Evolutionary conservation across 305 asterid species (phyloP).

Genomic region (Ajuga reptans): DNA sequence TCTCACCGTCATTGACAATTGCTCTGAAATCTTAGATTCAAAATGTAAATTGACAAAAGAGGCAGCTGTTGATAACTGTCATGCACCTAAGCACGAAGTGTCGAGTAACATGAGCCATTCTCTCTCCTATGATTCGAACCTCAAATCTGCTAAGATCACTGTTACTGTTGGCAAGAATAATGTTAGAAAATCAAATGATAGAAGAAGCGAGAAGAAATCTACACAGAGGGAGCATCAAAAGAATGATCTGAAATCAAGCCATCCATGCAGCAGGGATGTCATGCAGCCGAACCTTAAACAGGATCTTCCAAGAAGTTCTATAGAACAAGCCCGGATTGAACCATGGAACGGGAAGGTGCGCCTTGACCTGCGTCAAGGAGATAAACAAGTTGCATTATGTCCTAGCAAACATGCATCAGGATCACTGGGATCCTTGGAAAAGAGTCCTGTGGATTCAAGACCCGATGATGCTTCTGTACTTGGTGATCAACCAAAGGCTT

Average conservation of each 20-base stretch:
- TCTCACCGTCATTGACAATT: conserved; percentile 14
- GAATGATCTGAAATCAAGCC: conserved; percentile 22
- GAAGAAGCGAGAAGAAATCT: conserved; percentile 30
- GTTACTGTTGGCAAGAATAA: conserved; percentile 31
- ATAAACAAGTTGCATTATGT: conserved; percentile 32
- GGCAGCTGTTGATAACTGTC: conserved; percentile 22
- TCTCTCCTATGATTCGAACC: conserved; percentile 25
- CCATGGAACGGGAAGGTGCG: conserved; percentile 35
- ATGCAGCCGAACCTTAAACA: conserved; percentile 22
- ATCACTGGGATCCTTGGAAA: conserved; percentile 30
- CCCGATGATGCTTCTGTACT: conserved; percentile 34
- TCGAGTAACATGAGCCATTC: conserved; percentile 22
- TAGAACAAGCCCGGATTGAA: conserved; percentile 22
- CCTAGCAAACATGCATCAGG: conserved; percentile 34
- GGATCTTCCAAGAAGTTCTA: conserved; percentile 28
- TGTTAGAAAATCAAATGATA: conserved; percentile 31
- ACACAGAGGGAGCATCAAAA: conserved; percentile 28
- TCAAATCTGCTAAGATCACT: conserved; percentile 29
- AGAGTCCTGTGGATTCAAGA: conserved; percentile 30
- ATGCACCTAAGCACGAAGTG: conserved; percentile 22
- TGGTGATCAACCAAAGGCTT: conserved; percentile 35
- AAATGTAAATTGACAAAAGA: conserved; percentile 26
- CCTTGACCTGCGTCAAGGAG: conserved; percentile 36
- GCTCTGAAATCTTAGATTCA: conserved; percentile 29
- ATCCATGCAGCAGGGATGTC: conserved; percentile 25